Conservation (phyloP, 768 basidiomycete species). For the Suillus spraguei region DNA sequence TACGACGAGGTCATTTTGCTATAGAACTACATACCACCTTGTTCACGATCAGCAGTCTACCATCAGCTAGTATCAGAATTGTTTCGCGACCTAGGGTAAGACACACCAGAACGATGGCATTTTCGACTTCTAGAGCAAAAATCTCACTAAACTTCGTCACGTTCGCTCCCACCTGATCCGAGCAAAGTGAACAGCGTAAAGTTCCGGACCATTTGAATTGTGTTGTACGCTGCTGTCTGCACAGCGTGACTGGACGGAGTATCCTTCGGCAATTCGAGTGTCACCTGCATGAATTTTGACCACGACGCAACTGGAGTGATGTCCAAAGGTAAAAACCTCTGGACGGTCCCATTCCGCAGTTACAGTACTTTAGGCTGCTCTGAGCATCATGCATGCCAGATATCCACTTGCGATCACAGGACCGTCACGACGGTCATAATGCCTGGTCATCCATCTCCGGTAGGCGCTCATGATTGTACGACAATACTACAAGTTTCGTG, state of each 20-base stretch:
- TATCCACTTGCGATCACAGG: constrained; percentile 13
- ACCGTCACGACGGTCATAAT: constrained; percentile 9
- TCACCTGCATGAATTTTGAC: constrained; percentile 22
- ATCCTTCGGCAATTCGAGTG: constrained; percentile 17
- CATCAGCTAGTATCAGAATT: constrained; percentile 3
- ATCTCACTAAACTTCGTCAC: constrained; percentile 18
- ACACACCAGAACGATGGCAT: constrained; percentile 15
- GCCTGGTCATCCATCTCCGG: constrained; percentile 15
- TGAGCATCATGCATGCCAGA: neutral
- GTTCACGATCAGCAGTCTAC: constrained; percentile 6
- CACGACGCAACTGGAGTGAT: constrained; percentile 18
- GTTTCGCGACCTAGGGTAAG: neutral
- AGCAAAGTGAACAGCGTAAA: constrained; percentile 2
- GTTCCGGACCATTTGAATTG: constrained; percentile 4
- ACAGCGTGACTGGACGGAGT: constrained; percentile 16
- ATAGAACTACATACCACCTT: neutral
- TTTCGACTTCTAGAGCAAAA: constrained; percentile 20
- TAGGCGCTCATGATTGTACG: constrained; percentile 12
- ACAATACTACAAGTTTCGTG: constrained; percentile 18
- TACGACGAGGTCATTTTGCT: too few species aligned
- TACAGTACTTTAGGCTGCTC: neutral
- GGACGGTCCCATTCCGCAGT: neutral
- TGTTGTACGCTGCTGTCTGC: neutral
- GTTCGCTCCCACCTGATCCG: constrained; percentile 7
- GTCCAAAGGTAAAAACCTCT: neutral